Evolutionary conservation across 176 grass and related monocot genomes (phyloP), one percentile per base, ranked within the genome.

Genomic region (Microstegium vimineum): DNA sequence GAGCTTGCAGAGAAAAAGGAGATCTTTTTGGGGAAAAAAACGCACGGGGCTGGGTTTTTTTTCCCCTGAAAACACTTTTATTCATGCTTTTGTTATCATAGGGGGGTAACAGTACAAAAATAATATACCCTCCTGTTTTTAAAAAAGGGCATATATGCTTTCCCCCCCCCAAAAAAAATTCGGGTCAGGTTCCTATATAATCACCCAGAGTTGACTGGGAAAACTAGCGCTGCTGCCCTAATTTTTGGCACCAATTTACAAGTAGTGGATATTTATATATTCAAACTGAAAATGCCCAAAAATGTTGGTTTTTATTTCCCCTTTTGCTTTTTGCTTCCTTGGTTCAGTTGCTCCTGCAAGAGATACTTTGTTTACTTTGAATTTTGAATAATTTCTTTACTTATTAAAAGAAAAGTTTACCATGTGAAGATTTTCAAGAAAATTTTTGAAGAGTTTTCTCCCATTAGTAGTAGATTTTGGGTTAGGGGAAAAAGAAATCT

Each of bases 21-120:
- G 92, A 94, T 66, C 89, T 20, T 68, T 69, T 87, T 26, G 92
- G 91, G 78, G 92, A 89, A 83, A 91, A 94, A 78, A 94, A 94
- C 83, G 92, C 78, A 72, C 66, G 92, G 92, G 92, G 87, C 38
- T 94, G 91, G 92, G 89, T 94, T 74, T 11, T 8, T 78, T 74
- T 85, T 67, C 85, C 81, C 17, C 23, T 56, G 5, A 80, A 41
- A 79, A 40, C 41, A 56, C 14, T 4, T 27, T 40, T 37, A 63
- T 80, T 80, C 41, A 79, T 76, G 3, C 56, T 66, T 76, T 40
- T 65, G 2, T 43, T 59, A 2, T 26, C 60, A 35, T 35, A 37
- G 33, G 71, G 32, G 16, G 85, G 38, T 18, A 62, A 27, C 62
- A 41, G 30, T 38, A 38, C 62, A 69, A 8, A 25, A 38, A 27